Percentiles rank a stretch among this genome's conserved stretches.
Conservation (phyloP, 1,284 basidiomycete genomes). For the Bjerkandera adusta region DNA sequence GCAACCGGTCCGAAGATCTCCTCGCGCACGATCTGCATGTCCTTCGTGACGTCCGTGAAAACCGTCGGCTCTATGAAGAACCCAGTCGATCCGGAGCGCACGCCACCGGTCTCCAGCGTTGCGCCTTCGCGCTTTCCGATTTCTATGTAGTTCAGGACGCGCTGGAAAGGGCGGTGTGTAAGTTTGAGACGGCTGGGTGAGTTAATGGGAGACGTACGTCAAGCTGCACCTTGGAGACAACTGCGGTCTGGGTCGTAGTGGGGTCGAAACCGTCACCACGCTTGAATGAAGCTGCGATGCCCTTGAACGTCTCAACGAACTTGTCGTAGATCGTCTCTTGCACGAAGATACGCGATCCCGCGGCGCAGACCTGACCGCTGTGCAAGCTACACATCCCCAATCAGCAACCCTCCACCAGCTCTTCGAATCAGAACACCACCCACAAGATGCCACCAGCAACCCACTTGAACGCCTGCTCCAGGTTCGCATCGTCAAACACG, state of each 20-base stretch:
- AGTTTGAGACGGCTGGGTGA: background rate
- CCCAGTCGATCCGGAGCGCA: constrained; percentile 67
- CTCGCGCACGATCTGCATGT: constrained; percentile 88
- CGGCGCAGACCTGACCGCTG: constrained; percentile 83
- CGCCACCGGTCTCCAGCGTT: constrained; percentile 74
- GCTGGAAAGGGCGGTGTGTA: constrained; percentile 31
- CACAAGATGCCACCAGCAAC: constrained; percentile 71
- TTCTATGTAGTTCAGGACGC: constrained; percentile 88
- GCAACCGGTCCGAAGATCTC: constrained; percentile 91
- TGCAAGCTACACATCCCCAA: constrained; percentile 50
- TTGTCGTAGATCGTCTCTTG: constrained; percentile 81
- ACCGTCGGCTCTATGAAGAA: constrained; percentile 82
- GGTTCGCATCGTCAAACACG: constrained; percentile 67
- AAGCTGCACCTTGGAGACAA: constrained; percentile 72
- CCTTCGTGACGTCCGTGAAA: constrained; percentile 74
- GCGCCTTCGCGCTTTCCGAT: constrained; percentile 86
- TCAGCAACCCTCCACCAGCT: background rate
- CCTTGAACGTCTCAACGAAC: constrained; percentile 62
- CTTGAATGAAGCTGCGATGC: constrained; percentile 52
- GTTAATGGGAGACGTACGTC: constrained; percentile 39
- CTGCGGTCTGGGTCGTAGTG: constrained; percentile 77
- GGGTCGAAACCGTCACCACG: constrained; percentile 80
- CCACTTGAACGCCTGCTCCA: constrained; percentile 83
- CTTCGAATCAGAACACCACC: constrained; percentile 22
- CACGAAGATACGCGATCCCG: constrained; percentile 87